Evolutionary conservation across 2,329 filamentous ascomycete genomes (phyloP), one percentile per base, ranked within the genome.

Genomic region (Monosporascus sp.): DNA sequence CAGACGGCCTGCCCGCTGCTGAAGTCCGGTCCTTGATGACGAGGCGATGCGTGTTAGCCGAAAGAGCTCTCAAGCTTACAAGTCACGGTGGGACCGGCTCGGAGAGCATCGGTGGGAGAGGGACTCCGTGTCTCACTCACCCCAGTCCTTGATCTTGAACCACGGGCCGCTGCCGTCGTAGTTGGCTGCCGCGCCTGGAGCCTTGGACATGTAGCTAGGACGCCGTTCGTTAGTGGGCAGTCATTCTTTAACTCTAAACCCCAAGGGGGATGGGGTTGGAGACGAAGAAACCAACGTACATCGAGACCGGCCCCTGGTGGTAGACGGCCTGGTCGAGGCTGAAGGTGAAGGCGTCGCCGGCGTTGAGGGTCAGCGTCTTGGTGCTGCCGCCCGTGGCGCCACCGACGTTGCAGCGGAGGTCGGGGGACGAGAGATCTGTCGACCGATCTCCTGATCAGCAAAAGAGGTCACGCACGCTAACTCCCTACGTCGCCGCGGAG

Each of bases 121-220:
- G 31, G 11, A 14, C 31, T 34, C 31, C 31, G 31, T 14, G 5
- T 34, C 31, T 34, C 11, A 41, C 51, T 25, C 54, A 61, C 60
- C 66, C 66, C 68, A 70, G 54, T 73, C 70, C 54, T 64, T 67
- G 46, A 70, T 69, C 67, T 74, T 74, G 63, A 74, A 73, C 70
- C 71, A 74, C 44, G 67, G 63, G 1, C 71, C 71, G 48, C 65
- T 68, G 17, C 71, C 71, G 44, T 72, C 69, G 57, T 73, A 73
- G 46, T 67, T 64, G 18, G 57, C 62, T 6, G 65, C 69, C 6
- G 63, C 57, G 22, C 62, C 57, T 17, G 69, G 70, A 1, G 71
- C 70, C 57, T 71, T 72, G 34, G 71, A 73, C 56, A 73, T 71
- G 61, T 73, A 73, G 6, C 64, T 65, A 31, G 42, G 56, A 20